phyloP scores from a whole-genome alignment of 495 filamentous ascomycete species.

The Penicillium ucsense region DNA sequence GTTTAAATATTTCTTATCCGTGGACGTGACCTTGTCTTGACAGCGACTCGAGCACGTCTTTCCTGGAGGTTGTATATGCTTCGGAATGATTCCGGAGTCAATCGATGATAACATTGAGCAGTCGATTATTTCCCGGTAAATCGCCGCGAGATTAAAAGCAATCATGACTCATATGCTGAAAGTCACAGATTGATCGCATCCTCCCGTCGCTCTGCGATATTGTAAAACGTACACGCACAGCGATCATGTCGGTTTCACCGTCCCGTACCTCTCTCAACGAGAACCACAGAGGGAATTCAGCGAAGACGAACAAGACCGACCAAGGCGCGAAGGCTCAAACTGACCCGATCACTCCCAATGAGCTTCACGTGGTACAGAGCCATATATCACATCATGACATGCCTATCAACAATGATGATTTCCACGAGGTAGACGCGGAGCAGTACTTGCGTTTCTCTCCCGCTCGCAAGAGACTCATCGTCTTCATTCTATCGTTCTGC shows the following conservation, averaged over 20 bases:
- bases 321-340: conserved; percentile 9
- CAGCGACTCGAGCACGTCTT: no score
- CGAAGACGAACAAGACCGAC: conserved; percentile 5
- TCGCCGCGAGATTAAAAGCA: background rate
- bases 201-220: no score
- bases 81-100: no score
- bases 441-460: conserved; percentile 45
- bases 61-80: no score
- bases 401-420: conserved; percentile 15
- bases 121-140: background rate
- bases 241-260: conserved; percentile 7
- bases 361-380: conserved; percentile 14
- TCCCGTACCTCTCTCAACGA: conserved; percentile 6
- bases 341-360: conserved; percentile 1
- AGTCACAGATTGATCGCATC: no score
- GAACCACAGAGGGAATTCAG: conserved; percentile 9
- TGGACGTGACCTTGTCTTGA: no score
- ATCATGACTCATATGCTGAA: no score
- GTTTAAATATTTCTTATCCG: no score
- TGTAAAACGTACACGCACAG: background rate
- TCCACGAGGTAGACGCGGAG: conserved; percentile 30
- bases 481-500: conserved; percentile 54
- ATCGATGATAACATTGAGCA: background rate
- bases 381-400: conserved; percentile 29
- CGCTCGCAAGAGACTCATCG: conserved; percentile 49